Conservation (phyloP, 2,329 filamentous ascomycete species). For the Claviceps capensis region DNA sequence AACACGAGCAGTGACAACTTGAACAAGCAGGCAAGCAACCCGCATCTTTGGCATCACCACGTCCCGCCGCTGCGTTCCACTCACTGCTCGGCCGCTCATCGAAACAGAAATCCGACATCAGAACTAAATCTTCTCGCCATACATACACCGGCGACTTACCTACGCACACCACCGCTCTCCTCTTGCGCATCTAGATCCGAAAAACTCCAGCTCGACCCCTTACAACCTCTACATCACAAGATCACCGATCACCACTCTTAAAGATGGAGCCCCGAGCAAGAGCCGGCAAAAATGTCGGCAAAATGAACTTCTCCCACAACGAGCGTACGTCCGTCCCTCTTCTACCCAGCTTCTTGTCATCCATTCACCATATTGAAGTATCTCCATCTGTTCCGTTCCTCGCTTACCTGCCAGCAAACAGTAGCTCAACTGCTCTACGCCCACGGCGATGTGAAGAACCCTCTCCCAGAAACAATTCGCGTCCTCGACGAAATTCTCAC, state of each 20-base stretch:
- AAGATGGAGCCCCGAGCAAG: conserved; percentile 62
- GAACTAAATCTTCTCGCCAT: too few species aligned
- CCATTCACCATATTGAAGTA: neutral
- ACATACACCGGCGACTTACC: too few species aligned
- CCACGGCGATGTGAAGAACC: conserved; percentile 64
- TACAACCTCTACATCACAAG: neutral
- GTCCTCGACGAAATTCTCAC: conserved; percentile 91
- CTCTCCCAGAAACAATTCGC: conserved; percentile 71
- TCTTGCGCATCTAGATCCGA: neutral
- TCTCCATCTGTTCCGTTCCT: neutral
- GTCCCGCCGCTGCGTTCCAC: neutral
- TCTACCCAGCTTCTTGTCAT: neutral
- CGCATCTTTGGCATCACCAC: neutral
- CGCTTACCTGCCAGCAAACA: conserved; percentile 18
- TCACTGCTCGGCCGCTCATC: too few species aligned
- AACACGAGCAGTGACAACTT: neutral
- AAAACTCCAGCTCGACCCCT: conserved; percentile 15
- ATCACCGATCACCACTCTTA: neutral
- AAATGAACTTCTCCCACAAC: conserved; percentile 63
- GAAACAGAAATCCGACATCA: too few species aligned
- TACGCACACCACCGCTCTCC: neutral
- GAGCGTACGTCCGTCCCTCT: conserved; percentile 42
- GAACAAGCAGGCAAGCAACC: neutral
- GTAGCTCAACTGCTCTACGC: conserved; percentile 65
- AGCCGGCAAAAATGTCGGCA: conserved; percentile 66